These are phyloP conservation scores for Wallacemonas rigidus DNA, from an alignment of 208 protist species.

Conservation along the genomic window DNA sequence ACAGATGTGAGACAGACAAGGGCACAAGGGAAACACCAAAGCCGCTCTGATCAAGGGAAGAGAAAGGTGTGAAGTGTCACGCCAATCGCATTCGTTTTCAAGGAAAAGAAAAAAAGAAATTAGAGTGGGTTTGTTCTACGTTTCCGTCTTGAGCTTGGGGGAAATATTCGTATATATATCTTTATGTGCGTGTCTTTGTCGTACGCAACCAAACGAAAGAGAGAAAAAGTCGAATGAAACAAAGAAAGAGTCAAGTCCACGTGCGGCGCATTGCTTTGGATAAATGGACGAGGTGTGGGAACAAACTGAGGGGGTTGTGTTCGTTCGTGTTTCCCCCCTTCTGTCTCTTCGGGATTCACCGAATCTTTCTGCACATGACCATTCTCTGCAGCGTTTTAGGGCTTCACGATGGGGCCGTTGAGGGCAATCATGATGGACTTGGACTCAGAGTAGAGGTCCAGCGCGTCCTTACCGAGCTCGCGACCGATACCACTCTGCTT, in stretches of 20 bases:
- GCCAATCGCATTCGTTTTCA: background rate
- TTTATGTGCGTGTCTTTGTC: background rate
- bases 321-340: background rate
- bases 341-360: background rate
- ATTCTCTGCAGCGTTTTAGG: conserved; percentile 22
- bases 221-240: background rate
- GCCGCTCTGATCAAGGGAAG: background rate
- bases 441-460: conserved; percentile 76
- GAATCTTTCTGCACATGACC: background rate
- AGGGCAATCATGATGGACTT: conserved; percentile 72
- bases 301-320: conserved; percentile 9
- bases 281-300: background rate
- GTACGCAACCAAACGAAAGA: background rate
- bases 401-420: conserved; percentile 61
- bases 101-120: background rate
- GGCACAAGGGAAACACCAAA: background rate
- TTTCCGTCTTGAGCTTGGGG: too few relatives aligned
- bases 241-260: background rate
- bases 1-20: background rate
- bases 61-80: background rate
- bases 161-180: background rate
- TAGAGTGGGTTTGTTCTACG: background rate
- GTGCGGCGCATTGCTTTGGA: background rate
- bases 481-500: conserved; percentile 87
- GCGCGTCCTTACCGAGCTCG: conserved; percentile 69